Percentiles rank a stretch among this genome's conserved stretches.
phyloP scores from a whole-genome alignment of 2,329 filamentous ascomycete species.

The Purpureocillium lavendulum region DNA sequence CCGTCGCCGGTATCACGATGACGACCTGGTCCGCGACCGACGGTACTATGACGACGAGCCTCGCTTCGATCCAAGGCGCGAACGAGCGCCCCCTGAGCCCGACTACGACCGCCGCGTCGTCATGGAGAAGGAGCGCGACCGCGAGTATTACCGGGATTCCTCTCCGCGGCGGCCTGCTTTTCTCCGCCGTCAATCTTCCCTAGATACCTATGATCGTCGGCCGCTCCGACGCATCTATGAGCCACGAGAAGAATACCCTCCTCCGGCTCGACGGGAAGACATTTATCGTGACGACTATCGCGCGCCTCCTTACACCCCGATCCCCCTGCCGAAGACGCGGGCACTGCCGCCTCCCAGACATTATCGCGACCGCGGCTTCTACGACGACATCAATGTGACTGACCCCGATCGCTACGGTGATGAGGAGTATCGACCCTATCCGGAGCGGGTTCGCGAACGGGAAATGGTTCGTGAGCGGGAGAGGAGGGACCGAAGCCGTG shows the following conservation, averaged over 20 bases:
- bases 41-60: slow-evolving; percentile 48
- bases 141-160: slow-evolving; percentile 33
- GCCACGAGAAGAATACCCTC: slow-evolving; percentile 51
- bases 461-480: slow-evolving; percentile 46
- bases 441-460: slow-evolving; percentile 52
- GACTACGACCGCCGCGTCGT: slow-evolving; percentile 47
- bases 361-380: slow-evolving; percentile 46
- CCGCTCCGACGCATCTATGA: slow-evolving; percentile 45
- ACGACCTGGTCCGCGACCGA: slow-evolving; percentile 37
- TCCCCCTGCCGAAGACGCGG: slow-evolving; percentile 59
- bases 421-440: slow-evolving; percentile 59
- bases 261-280: slow-evolving; percentile 43
- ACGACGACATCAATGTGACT: slow-evolving; percentile 60
- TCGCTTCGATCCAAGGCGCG: slow-evolving; percentile 24
- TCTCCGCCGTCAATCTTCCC: slow-evolving; percentile 74
- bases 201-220: slow-evolving; percentile 82
- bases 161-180: slow-evolving; percentile 57
- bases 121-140: slow-evolving; percentile 47
- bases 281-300: slow-evolving; percentile 38
- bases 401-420: slow-evolving; percentile 63
- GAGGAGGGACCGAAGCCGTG: slow-evolving; percentile 30
- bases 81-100: slow-evolving; percentile 19
- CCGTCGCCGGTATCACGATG: slow-evolving; percentile 39
- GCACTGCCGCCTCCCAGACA: slow-evolving; percentile 51
- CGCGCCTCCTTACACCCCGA: slow-evolving; percentile 46